A percentile compares a stretch with the other conserved stretches of the same genome.
phyloP scores from a whole-genome alignment of 768 basidiomycete genomes.

The Amylocystis lapponica region DNA sequence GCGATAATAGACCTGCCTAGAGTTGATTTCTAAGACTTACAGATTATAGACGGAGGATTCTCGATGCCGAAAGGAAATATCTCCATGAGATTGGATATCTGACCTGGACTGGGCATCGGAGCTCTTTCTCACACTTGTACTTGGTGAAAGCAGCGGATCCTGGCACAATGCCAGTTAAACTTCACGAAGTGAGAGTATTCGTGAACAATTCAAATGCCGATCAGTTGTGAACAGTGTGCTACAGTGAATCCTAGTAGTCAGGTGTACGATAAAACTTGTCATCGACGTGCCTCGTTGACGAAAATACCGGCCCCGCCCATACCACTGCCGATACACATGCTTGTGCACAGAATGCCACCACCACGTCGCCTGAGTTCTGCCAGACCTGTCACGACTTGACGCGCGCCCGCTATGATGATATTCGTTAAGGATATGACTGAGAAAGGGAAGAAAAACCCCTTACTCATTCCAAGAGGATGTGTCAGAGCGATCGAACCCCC shows the following conservation, averaged over 20 bases:
- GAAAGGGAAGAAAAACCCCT: constrained; percentile 16
- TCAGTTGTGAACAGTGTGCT: neutral
- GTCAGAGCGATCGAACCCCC: constrained; percentile 84
- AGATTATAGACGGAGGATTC: too few species aligned
- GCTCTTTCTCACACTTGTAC: too few species aligned
- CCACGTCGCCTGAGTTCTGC: constrained; percentile 70
- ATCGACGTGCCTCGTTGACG: constrained; percentile 50
- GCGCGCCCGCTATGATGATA: constrained; percentile 56
- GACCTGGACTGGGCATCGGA: too few species aligned
- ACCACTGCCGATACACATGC: constrained; percentile 79
- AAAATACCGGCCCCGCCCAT: constrained; percentile 86
- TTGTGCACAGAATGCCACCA: constrained; percentile 71
- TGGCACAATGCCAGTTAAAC: neutral
- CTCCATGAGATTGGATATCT: too few species aligned
- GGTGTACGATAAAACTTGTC: neutral
- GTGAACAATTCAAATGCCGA: neutral
- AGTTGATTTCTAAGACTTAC: too few species aligned
- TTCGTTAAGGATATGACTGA: neutral
- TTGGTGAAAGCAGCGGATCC: neutral
- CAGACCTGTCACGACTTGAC: constrained; percentile 87
- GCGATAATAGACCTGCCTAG: too few species aligned
- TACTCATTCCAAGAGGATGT: constrained; percentile 83
- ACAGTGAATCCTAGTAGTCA: neutral
- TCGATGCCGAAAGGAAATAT: too few species aligned
- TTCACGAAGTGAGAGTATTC: neutral